Percentiles rank a stretch among this genome's conserved stretches.
Conservation (phyloP, 2,329 filamentous ascomycete genomes). For the Elsinoe necatrix region DNA sequence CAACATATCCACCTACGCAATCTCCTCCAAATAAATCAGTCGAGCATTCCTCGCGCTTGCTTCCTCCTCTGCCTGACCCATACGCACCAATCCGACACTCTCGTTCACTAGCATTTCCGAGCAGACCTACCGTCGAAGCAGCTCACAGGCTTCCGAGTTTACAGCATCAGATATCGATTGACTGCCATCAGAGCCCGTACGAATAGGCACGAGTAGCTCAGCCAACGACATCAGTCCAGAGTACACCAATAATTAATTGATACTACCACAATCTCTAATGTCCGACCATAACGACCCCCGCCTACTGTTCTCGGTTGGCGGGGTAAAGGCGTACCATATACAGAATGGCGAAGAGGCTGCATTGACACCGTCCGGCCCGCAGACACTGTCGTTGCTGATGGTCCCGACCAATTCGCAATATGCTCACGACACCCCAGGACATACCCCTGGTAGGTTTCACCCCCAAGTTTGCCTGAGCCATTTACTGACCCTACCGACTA, state of each 20-base stretch:
- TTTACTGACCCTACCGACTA: conserved; percentile 32
- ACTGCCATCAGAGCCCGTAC: background rate
- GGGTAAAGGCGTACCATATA: conserved; percentile 86
- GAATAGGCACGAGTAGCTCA: too few species aligned
- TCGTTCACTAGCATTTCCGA: background rate
- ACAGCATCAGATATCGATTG: background rate
- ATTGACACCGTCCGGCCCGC: conserved; percentile 75
- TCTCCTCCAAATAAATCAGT: conserved; percentile 2
- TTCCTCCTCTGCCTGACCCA: background rate
- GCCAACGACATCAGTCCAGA: too few species aligned
- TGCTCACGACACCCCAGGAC: conserved; percentile 48
- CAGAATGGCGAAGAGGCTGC: conserved; percentile 75
- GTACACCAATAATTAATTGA: too few species aligned
- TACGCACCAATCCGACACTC: background rate
- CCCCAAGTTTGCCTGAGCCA: background rate
- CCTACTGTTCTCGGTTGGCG: conserved; percentile 56
- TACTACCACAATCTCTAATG: conserved; percentile 25
- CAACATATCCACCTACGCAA: conserved; percentile 5
- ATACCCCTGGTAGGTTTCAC: background rate
- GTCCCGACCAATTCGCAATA: conserved; percentile 78
- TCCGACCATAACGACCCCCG: conserved; percentile 47
- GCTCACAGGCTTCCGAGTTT: too few species aligned
- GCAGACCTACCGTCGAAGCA: background rate
- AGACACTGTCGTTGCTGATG: conserved; percentile 91
- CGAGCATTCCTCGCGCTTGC: background rate